Conservation (phyloP, 768 basidiomycete species). For the Exsudoporus frostii region DNA sequence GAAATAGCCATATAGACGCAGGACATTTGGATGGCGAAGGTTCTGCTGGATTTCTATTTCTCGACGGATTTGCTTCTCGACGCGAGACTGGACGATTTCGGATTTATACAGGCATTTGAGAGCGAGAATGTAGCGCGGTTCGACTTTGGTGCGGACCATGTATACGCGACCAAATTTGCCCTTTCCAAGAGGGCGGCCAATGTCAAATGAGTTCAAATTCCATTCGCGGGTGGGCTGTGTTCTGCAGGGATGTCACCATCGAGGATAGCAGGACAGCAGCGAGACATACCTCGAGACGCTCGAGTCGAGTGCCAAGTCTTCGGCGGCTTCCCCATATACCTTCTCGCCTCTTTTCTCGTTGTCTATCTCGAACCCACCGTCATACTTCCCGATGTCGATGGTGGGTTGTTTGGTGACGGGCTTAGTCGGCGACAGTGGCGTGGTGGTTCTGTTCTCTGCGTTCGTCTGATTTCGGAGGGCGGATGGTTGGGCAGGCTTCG, state of each 20-base stretch:
- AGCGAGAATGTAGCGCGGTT: constrained; percentile 90
- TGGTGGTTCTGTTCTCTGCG: constrained; percentile 23
- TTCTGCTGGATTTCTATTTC: constrained; percentile 99
- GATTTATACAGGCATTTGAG: constrained; percentile 97
- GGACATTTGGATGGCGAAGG: constrained; percentile 89
- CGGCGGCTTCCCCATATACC: constrained; percentile 74
- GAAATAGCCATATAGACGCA: constrained; percentile 95
- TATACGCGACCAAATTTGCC: constrained; percentile 99
- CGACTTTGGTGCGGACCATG: constrained; percentile 90
- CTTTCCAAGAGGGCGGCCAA: constrained; percentile 95
- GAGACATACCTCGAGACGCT: constrained; percentile 59
- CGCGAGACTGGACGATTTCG: constrained; percentile 86
- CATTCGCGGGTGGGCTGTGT: constrained; percentile 78
- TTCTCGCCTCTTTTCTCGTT: constrained; percentile 74
- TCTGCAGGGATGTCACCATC: constrained; percentile 34
- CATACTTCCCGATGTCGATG: constrained; percentile 86
- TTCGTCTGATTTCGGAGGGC: constrained; percentile 42
- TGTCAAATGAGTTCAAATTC: constrained; percentile 84
- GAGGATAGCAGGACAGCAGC: background rate
- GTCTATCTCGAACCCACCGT: constrained; percentile 94
- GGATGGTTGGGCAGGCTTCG: constrained; percentile 35
- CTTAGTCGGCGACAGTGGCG: constrained; percentile 26
- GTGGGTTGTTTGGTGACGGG: constrained; percentile 15
- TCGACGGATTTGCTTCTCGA: constrained; percentile 95
- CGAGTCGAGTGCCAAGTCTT: constrained; percentile 81